phyloP scores from a whole-genome alignment of 768 basidiomycete genomes.

The Bullera alba region DNA sequence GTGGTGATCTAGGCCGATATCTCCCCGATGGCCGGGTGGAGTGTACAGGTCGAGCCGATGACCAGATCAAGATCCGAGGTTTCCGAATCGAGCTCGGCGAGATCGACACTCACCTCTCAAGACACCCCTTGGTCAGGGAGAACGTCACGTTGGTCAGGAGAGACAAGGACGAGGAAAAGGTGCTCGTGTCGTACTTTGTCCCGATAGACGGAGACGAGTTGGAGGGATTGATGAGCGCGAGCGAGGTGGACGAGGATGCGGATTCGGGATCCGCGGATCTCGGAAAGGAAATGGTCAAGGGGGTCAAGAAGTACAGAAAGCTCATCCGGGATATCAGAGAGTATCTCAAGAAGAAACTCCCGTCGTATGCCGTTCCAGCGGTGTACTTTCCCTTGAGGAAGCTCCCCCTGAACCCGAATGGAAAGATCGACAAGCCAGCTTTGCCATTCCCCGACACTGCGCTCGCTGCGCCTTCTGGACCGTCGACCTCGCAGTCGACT shows the following conservation, averaged over 20 bases:
- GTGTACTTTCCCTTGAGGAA: constrained; percentile 90
- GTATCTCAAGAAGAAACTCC: constrained; percentile 91
- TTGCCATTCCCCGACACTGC: constrained; percentile 98
- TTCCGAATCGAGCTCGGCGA: constrained; percentile 98
- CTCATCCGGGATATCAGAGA: constrained; percentile 91
- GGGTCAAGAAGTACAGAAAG: constrained; percentile 74
- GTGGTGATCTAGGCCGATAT: constrained; percentile 93
- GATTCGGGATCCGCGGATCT: constrained; percentile 51
- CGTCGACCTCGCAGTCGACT: constrained; percentile 48
- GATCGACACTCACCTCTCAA: constrained; percentile 90
- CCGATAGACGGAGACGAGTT: constrained; percentile 64
- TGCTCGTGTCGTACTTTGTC: constrained; percentile 94
- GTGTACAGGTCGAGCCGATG: constrained; percentile 93
- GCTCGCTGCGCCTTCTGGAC: constrained; percentile 51
- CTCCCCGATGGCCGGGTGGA: constrained; percentile 86
- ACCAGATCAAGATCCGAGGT: constrained; percentile 98
- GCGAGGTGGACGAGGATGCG: constrained; percentile 48
- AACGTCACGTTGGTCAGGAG: constrained; percentile 93
- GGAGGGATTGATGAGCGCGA: constrained; percentile 55
- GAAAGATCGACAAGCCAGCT: constrained; percentile 97
- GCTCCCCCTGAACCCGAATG: constrained; percentile 98
- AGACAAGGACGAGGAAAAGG: constrained; percentile 99
- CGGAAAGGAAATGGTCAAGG: constrained; percentile 59
- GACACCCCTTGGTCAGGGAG: constrained; percentile 89
- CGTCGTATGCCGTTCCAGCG: constrained; percentile 86